Evolutionary conservation across 192 early-diverging fungal species (phyloP), one percentile per base, ranked within the genome.

Genomic region (Coemansia sp.): DNA sequence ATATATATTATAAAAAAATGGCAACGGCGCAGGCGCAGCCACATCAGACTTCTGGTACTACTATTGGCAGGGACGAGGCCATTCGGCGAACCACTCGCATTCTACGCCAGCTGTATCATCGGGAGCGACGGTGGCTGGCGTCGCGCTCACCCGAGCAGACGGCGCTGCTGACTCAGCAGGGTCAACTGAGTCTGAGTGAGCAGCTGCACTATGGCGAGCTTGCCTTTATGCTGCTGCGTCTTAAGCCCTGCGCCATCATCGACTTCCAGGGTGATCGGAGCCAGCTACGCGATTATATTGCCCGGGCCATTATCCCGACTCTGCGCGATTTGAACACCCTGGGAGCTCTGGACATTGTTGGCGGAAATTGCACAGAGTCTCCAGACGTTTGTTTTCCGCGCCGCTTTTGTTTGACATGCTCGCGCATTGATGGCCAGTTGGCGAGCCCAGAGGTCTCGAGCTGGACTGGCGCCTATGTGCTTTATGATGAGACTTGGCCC

Each of bases 201-300:
- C 76, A 78, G 62, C 66, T 66, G 10, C 76, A 78, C 55, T 78
- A 78, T 56, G 76, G 70, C 49, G 76, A 78, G 25, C 14, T 78
- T 2, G 69, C 70, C 12, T 78, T 78, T 50, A 52, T 73, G 28
- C 65, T 78, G 5, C 51, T 78, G 55, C 65, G 60, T 38, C 76
- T 78, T 38, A 78, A 78, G 41, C 76, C 76, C 24, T 78, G 76
- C 32, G 64, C 62, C 10, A 65, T 78, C 19, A 56, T 78, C 10
- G 76, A 78, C 49, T 78, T 54, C 60, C 66, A 69, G 18, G 74
- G 62, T 23, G 74, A 77, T 55, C 64, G 69, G 16, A 19, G 49
- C 22, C 74, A 71, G 65, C 52, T 77, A 34, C 31, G 31, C 24
- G 57, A 68, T 58, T 77, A 71, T 24, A 60, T 77, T 9, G 30